phyloP scores from a whole-genome alignment of 345 rosid genomes.

The Pugionium cornutum region DNA sequence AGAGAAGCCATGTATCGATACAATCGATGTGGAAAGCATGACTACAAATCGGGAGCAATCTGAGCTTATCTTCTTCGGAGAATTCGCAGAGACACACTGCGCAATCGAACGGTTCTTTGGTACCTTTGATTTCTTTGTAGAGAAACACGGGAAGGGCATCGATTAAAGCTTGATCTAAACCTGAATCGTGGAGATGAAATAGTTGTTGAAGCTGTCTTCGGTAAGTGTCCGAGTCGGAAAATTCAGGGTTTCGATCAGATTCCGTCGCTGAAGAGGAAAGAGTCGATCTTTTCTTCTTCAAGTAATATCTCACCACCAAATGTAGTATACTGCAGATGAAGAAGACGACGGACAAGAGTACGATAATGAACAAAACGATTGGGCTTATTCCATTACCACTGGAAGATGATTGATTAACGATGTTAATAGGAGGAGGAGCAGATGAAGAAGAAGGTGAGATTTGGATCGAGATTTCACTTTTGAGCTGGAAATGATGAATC shows the following conservation, averaged over 20 bases:
- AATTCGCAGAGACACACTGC: slow-evolving; percentile 89
- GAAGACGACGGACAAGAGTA: slow-evolving; percentile 61
- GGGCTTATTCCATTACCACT: slow-evolving; percentile 56
- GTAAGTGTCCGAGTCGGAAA: slow-evolving; percentile 65
- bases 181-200: slow-evolving; percentile 86
- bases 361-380: slow-evolving; percentile 59
- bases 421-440: slow-evolving; percentile 37
- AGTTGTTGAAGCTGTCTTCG: slow-evolving; percentile 88
- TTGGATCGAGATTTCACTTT: slow-evolving; percentile 35
- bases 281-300: slow-evolving; percentile 53
- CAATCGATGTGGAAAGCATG: slow-evolving; percentile 93
- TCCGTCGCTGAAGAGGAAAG: slow-evolving; percentile 55
- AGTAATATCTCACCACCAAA: slow-evolving; percentile 53
- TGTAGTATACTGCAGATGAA: slow-evolving; percentile 77
- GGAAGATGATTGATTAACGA: slow-evolving; percentile 41
- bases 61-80: slow-evolving; percentile 65
- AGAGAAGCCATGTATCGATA: slow-evolving; percentile 89
- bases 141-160: slow-evolving; percentile 87
- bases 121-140: slow-evolving; percentile 67
- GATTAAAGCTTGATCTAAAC: slow-evolving; percentile 82
- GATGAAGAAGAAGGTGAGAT: slow-evolving; percentile 40
- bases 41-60: slow-evolving; percentile 79
- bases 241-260: slow-evolving; percentile 55
- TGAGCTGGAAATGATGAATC: slow-evolving; percentile 39
- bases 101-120: slow-evolving; percentile 87